Evolutionary conservation across 345 rosid species (phyloP).

Genomic region (Isatis tinctoria): DNA sequence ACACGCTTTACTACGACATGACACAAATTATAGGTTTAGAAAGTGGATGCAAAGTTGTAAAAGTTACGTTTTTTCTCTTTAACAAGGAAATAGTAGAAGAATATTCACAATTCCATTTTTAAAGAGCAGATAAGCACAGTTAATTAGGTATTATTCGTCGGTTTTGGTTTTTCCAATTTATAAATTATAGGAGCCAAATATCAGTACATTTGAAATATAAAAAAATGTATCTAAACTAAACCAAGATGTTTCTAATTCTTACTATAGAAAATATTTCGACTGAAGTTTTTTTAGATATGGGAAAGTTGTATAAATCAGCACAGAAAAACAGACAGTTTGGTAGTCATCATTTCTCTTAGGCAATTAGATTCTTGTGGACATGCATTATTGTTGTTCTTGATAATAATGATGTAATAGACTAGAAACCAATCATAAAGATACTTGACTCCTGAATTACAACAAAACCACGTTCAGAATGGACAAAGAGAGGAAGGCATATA

Average conservation of each 20-base stretch:
- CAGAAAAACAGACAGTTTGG: slow-evolving; percentile 4
- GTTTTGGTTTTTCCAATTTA: not conserved
- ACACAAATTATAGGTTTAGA: slow-evolving; percentile 12
- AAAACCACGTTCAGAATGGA: not conserved
- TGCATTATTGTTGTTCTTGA: not conserved
- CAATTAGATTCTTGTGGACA: slow-evolving; percentile 1
- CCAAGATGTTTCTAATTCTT: not conserved
- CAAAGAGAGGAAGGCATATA: not conserved
- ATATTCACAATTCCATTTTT: not conserved
- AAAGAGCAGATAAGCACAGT: not conserved
- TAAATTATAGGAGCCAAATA: not conserved
- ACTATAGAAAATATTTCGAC: not conserved
- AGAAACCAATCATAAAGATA: not conserved
- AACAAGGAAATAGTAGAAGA: not conserved
- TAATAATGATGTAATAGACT: slow-evolving; percentile 16
- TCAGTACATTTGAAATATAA: not conserved
- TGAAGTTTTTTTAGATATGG: not conserved
- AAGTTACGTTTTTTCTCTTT: slow-evolving; percentile 7
- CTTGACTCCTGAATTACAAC: not conserved
- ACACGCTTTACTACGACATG: slow-evolving; percentile 19
- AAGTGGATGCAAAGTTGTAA: slow-evolving; percentile 9
- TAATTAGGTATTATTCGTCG: not conserved
- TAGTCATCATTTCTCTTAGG: slow-evolving; percentile 14
- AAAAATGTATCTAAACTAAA: not conserved
- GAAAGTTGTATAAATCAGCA: not conserved